A percentile compares a stretch with the other conserved stretches of the same genome.
Evolutionary conservation across 768 basidiomycete species (phyloP).

Genomic region (Boletellus ananas): DNA sequence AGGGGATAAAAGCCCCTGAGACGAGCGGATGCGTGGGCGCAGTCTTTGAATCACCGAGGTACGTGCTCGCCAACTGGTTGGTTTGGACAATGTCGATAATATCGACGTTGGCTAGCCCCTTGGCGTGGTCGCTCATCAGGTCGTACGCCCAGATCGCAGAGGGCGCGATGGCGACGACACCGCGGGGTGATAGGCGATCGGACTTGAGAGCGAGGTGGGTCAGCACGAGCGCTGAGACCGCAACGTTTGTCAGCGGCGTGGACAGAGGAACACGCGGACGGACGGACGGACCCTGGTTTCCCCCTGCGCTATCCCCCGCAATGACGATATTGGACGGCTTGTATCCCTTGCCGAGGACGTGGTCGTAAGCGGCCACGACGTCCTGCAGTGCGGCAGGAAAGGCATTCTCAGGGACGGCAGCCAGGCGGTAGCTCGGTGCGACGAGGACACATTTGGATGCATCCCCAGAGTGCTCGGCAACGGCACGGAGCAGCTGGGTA

Average conservation of each 20-base stretch:
- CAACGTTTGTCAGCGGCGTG: slow-evolving; percentile 1
- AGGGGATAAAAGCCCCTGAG: slow-evolving; percentile 13
- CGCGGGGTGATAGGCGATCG: slow-evolving; percentile 43
- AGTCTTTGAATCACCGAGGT: slow-evolving; percentile 10
- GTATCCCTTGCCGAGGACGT: slow-evolving; percentile 24
- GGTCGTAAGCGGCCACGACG: slow-evolving; percentile 22
- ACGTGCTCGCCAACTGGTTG: background rate
- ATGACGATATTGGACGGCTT: slow-evolving; percentile 16
- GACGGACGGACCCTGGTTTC: slow-evolving; percentile 23
- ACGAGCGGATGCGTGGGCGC: slow-evolving; percentile 16
- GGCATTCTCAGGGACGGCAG: slow-evolving; percentile 19
- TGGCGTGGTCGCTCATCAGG: background rate
- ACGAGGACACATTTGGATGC: slow-evolving; percentile 8
- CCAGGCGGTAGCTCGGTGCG: slow-evolving; percentile 24
- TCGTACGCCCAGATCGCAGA: background rate
- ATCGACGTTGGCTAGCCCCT: slow-evolving; percentile 9
- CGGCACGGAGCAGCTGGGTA: slow-evolving; percentile 6
- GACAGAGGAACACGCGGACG: background rate
- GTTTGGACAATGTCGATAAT: background rate
- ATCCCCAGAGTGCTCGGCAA: slow-evolving; percentile 1
- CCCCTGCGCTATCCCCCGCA: slow-evolving; percentile 26
- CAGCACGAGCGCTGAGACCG: slow-evolving; percentile 19
- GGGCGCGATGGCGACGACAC: slow-evolving; percentile 58
- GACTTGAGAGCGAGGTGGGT: slow-evolving; percentile 47
- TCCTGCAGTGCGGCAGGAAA: slow-evolving; percentile 25